Percentiles rank a stretch among this genome's conserved stretches.
Conservation (phyloP, 352 stramenopile species). For the Peronospora farinosa region DNA sequence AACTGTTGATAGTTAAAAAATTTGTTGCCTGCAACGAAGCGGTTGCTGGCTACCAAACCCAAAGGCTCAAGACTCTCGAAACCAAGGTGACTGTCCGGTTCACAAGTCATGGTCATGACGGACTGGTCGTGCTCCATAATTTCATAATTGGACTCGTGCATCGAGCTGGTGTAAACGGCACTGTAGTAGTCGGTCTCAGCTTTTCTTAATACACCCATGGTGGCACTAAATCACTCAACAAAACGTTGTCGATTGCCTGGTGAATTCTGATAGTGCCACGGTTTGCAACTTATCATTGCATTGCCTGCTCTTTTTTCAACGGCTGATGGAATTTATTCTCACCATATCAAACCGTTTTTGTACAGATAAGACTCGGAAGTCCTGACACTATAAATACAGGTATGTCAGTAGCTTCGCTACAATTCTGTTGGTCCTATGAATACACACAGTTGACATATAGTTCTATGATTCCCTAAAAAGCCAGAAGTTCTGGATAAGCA, state of each 20-base stretch:
- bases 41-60: constrained; percentile 29
- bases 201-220: constrained; percentile 3
- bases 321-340: too few species aligned
- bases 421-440: too few species aligned
- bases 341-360: too few species aligned
- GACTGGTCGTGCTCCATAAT: constrained; percentile 22
- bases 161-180: neutral
- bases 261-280: neutral
- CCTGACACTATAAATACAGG: too few species aligned
- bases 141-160: neutral
- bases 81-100: constrained; percentile 20
- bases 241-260: constrained; percentile 16
- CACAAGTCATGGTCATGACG: constrained; percentile 24
- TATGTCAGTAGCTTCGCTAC: too few species aligned
- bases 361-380: too few species aligned
- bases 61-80: constrained; percentile 29
- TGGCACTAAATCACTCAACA: constrained; percentile 1
- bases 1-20: constrained; percentile 77
- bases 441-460: too few species aligned
- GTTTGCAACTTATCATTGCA: too few species aligned
- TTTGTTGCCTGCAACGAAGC: constrained; percentile 59
- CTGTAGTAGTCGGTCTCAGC: constrained; percentile 15
- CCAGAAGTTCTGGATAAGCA: too few species aligned
- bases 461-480: too few species aligned
- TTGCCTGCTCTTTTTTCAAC: too few species aligned